Conservation (phyloP, 1,284 basidiomycete species). For the Somion occarium region DNA sequence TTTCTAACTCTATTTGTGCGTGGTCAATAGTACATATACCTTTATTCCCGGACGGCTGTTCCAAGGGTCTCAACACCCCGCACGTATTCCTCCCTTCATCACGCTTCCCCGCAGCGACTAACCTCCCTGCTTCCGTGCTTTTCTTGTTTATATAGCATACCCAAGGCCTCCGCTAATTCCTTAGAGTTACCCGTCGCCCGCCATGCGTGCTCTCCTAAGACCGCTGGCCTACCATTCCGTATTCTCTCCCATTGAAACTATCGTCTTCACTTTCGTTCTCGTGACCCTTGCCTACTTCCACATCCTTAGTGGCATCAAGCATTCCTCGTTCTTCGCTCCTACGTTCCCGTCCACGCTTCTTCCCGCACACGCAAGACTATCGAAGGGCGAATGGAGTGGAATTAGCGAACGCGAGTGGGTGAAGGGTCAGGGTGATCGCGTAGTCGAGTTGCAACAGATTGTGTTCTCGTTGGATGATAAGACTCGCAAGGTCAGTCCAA, state of each 20-base stretch:
- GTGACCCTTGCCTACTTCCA: conserved; percentile 92
- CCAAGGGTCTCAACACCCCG: background rate
- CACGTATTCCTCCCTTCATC: background rate
- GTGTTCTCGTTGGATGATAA: conserved; percentile 48
- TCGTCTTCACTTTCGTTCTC: conserved; percentile 82
- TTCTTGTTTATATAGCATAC: background rate
- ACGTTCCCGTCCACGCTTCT: conserved; percentile 41
- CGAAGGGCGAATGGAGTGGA: conserved; percentile 50
- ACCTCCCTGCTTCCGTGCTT: background rate
- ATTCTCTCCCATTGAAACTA: conserved; percentile 75
- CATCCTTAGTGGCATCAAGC: conserved; percentile 81
- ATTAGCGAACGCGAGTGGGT: conserved; percentile 49
- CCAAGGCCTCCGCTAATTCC: background rate
- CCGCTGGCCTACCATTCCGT: conserved; percentile 63
- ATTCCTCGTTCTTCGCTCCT: conserved; percentile 63
- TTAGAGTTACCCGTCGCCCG: background rate
- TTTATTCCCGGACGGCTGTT: background rate
- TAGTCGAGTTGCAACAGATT: conserved; percentile 62
- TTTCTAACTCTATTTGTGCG: background rate
- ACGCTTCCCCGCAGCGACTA: background rate
- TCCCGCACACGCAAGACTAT: conserved; percentile 49
- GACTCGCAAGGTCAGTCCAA: conserved; percentile 29
- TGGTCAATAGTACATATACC: background rate
- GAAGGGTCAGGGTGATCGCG: conserved; percentile 30
- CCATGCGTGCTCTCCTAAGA: conserved; percentile 52